phyloP scores from a whole-genome alignment of 2,329 filamentous ascomycete genomes.

The Beauveria scarabaeidicola region DNA sequence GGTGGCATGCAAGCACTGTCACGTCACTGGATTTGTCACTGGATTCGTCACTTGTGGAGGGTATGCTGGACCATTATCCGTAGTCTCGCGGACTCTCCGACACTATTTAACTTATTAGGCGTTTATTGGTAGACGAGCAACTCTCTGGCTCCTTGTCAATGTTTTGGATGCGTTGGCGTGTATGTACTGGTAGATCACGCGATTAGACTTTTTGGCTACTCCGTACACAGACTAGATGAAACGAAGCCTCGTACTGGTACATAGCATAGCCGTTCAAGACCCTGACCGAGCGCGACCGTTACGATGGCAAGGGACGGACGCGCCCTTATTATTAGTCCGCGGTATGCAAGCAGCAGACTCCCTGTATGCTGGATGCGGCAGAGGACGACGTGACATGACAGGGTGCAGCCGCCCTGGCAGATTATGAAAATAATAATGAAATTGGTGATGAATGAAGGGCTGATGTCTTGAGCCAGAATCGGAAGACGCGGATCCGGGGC shows the following conservation, averaged over 20 bases:
- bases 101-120: background rate
- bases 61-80: background rate
- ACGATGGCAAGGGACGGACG: too few species aligned
- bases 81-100: background rate
- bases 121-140: background rate
- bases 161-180: too few species aligned
- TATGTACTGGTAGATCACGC: too few species aligned
- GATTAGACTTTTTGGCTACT: background rate
- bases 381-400: background rate
- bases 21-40: background rate
- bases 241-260: too few species aligned
- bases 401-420: background rate
- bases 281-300: too few species aligned
- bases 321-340: background rate
- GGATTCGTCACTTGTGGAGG: background rate
- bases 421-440: background rate
- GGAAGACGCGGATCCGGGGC: background rate
- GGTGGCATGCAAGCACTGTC: background rate
- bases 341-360: background rate
- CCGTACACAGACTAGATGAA: too few species aligned
- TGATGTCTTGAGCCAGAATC: conserved; percentile 5
- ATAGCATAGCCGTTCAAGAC: too few species aligned
- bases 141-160: background rate
- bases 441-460: background rate
- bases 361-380: background rate